phyloP scores from a whole-genome alignment of 1,139 yeast species.

The Pichia sp. region DNA sequence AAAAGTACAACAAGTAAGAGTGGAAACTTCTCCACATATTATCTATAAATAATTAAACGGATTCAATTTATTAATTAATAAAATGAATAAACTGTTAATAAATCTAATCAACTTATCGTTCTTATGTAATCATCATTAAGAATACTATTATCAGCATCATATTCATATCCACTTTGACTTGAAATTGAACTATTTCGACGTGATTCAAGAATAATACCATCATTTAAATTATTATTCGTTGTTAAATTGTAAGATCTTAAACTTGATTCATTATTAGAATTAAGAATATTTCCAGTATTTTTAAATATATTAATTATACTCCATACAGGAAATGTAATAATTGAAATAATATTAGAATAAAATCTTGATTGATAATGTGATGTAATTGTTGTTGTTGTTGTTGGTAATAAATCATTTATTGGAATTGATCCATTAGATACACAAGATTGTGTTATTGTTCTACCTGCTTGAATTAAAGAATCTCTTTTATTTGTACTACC shows the following conservation, averaged over 20 bases:
- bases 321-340: no score
- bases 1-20: no score
- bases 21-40: no score
- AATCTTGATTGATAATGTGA: no score
- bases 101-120: conserved; percentile 12
- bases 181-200: no score
- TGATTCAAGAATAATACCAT: conserved; percentile 15
- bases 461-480: conserved; percentile 21
- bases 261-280: neutral
- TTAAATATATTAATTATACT: no score
- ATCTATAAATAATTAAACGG: no score
- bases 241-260: conserved; percentile 4
- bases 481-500: conserved; percentile 14
- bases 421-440: neutral
- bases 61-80: no score
- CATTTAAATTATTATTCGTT: conserved; percentile 1
- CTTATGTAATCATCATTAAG: conserved; percentile 26
- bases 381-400: no score
- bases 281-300: no score
- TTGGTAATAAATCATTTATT: conserved; percentile 6
- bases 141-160: conserved; percentile 25
- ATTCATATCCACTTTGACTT: conserved; percentile 19
- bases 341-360: no score
- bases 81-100: no score
- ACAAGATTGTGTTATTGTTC: conserved; percentile 21